Evolutionary conservation across 768 basidiomycete species (phyloP), one percentile per base, ranked within the genome.

Genomic region (Trametes cinnabarina): DNA sequence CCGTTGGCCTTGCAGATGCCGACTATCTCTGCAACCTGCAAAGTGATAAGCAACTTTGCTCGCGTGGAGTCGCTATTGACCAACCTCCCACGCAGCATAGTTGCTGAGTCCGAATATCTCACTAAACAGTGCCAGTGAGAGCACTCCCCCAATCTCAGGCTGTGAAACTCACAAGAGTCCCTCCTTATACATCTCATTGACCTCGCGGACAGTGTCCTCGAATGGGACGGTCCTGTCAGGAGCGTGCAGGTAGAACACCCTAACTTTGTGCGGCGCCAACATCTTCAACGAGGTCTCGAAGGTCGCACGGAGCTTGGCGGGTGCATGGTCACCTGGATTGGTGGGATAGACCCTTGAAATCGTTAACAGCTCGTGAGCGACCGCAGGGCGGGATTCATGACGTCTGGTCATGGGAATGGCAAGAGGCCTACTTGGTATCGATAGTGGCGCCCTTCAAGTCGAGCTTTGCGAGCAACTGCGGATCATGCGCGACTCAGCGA

Each of bases 41-140:
- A 43, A 22, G 9, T 39, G 37, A n/a, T 26, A 15, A 20, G 14
- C 23, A 14, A 14, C 12, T 9, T 3, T 25, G 22, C 20, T 20
- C 22, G 8, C 15, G 50, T 37, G 49, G 39, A 17, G 15, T 1
- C 15, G 44, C n/a, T 8, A 39, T 40, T 3, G 20, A 67, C 68
- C 23, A 35, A 76, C 78, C 68, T 86, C 83, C 81, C 82, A 85
- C 0, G 83, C 77, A 1, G 68, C 56, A 40, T 74, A 86, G 67
- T 86, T 86, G 64, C 84, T 85, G 60, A 87, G 73, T 2, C 85
- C 84, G 56, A 86, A 82, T n/a, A 78, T 76, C 58, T 84, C 80
- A 65, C 80, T 82, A 53, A 11, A 14, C 56, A 8, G 47, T 30
- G 19, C 11, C 17, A 11, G 3, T 34, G 47, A 11, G 3, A 35